These are phyloP conservation scores for Schrenkiella parvula DNA, from an alignment of 345 rosid species.

Conservation along the genomic window DNA sequence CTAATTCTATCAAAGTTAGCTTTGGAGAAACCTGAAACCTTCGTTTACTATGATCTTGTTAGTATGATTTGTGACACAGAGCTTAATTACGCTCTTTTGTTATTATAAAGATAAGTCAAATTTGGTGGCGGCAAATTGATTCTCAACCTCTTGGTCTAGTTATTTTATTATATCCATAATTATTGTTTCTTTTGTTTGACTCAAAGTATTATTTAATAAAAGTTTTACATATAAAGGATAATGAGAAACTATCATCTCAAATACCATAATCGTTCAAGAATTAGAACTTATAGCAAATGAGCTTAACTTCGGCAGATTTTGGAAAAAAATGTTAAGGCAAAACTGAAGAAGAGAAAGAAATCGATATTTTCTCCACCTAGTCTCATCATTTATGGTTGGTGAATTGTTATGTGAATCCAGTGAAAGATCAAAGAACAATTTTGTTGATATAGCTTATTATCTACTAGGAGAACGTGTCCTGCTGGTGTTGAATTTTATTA, in stretches of 20 bases:
- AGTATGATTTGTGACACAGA: neutral
- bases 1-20: neutral
- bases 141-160: neutral
- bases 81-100: no score
- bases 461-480: neutral
- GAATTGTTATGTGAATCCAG: no score
- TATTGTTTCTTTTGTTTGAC: neutral
- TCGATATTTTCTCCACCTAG: no score
- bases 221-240: neutral
- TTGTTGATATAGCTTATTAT: no score
- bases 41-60: neutral
- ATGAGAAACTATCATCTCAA: neutral
- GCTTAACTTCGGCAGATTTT: neutral
- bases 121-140: neutral
- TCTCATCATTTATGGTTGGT: no score
- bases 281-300: neutral
- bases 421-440: no score
- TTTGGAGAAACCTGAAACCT: neutral
- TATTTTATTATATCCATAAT: neutral
- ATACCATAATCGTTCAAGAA: neutral
- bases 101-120: conserved; percentile 14
- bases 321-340: neutral
- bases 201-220: no score
- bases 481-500: no score
- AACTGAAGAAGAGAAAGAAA: neutral